Conservation (phyloP, 768 basidiomycete species). For the Clavaria fumosa region DNA sequence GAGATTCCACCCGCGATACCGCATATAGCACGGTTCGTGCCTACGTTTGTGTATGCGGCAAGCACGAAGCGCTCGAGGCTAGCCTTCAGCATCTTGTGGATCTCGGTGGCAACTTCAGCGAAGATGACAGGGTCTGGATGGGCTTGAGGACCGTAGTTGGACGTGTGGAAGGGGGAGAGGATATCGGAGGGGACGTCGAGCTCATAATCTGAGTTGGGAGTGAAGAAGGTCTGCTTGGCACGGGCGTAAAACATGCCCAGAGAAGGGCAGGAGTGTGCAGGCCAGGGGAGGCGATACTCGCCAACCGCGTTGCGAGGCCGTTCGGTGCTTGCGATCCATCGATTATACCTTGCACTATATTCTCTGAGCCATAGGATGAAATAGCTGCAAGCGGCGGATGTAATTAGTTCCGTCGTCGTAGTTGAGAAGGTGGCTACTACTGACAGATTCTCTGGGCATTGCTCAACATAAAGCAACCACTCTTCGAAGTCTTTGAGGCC, state of each 20-base stretch:
- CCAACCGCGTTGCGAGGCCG: conserved; percentile 19
- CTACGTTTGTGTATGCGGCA: conserved; percentile 58
- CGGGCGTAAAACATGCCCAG: conserved; percentile 65
- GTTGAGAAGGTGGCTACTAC: conserved; percentile 12
- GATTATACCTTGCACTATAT: conserved; percentile 36
- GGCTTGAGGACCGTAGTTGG: conserved; percentile 21
- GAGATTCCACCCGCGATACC: conserved; percentile 50
- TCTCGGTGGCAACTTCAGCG: conserved; percentile 40
- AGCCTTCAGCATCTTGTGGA: conserved; percentile 41
- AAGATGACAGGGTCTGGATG: conserved; percentile 59
- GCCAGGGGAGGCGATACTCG: conserved; percentile 21
- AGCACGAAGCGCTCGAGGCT: conserved; percentile 51
- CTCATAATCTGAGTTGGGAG: conserved; percentile 54
- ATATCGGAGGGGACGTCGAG: conserved; percentile 56
- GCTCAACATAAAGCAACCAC: conserved; percentile 46
- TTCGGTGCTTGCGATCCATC: conserved; percentile 26
- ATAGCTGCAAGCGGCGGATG: conserved; percentile 28
- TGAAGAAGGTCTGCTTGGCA: conserved; percentile 71
- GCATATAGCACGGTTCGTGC: conserved; percentile 51
- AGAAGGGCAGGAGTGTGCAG: conserved; percentile 31
- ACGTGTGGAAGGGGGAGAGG: conserved; percentile 41
- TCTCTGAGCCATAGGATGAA: conserved; percentile 74
- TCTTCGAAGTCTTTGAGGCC: conserved; percentile 60
- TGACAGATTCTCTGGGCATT: conserved; percentile 59
- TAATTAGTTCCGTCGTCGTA: conserved; percentile 8